These are phyloP conservation scores for Eragrostis curvula DNA, from an alignment of 176 grass and related monocot species.

Conservation along the genomic window DNA sequence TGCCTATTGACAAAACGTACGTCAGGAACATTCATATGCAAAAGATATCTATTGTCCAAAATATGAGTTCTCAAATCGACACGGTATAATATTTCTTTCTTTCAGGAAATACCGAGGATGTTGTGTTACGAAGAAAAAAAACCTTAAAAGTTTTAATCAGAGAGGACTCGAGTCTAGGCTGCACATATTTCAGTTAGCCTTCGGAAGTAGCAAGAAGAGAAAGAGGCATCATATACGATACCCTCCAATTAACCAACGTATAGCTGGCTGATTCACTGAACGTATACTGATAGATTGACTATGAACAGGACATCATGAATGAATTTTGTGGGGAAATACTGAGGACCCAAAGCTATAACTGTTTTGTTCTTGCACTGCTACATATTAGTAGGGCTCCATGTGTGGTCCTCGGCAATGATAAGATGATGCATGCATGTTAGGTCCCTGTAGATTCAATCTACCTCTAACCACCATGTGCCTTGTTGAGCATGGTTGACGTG, in stretches of 20 bases:
- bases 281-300: neutral
- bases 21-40: conserved; percentile 25
- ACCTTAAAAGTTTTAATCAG: neutral
- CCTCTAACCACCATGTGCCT: conserved; percentile 37
- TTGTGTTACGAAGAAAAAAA: neutral
- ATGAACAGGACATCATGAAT: neutral
- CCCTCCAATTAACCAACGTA: neutral
- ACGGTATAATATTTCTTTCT: neutral
- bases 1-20: conserved; percentile 36
- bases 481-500: conserved; percentile 15
- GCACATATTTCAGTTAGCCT: neutral
- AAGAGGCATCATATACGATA: neutral
- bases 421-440: conserved; percentile 20
- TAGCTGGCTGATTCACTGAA: neutral
- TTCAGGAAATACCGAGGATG: neutral
- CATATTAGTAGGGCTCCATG: neutral
- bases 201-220: neutral
- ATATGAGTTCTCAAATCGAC: neutral
- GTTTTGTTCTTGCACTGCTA: neutral
- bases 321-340: neutral
- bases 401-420: conserved; percentile 35
- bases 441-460: conserved; percentile 25
- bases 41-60: conserved; percentile 2
- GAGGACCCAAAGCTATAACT: conserved; percentile 13
- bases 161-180: neutral